Base-by-base conservation (phyloP, 2,329 filamentous ascomycete genomes). In the Cladosporium velox region DNA sequence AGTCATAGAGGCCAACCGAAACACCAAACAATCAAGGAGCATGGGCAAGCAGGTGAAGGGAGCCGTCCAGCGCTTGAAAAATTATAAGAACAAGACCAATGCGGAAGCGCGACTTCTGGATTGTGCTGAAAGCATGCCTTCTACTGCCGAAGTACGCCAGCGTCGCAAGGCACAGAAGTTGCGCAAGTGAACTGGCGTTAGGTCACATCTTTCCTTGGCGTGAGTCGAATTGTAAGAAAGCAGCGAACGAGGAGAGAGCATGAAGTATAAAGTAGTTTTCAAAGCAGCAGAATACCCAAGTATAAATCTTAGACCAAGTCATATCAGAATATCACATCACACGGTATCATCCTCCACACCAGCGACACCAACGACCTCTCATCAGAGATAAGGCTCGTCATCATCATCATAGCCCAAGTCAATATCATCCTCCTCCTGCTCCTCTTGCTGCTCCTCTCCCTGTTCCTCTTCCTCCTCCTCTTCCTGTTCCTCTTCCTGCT, bases 231-330 rank as follows among this genome's bases (percentile, higher is more conserved):
- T 55, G 52, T 55, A 55, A n/a, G 32, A 41, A 4, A 58, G 38
- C 21, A 14, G 55, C n/a, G 30, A 38, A 26, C 11, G 15, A 34
- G 34, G 15, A 34, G 34, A 35, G 24, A 58, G 34, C 10, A 58
- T 10, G 41, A 38, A 35, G 34, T 26, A 15, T 12, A 34, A 55
- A 58, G 21, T 32, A 32, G 30, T 47, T 49, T 51, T 10, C 26
- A 51, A 51, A 61, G 41, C 41, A 61, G 26, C 41, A 61, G 26
- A 61, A 61, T 61, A 61, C 59, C 59, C 59, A 47, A 61, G 41
- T 61, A 61, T 49, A n/a, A 51, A 61, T 30, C 15, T 49, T 49
- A 61, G 34, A 38, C 21, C 54, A 59, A 61, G 15, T 52, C 24
- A 4, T 26, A 28, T 28, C 24, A 15, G 24, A 52, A 14, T n/a